Evolutionary conservation across 495 filamentous ascomycete genomes (phyloP).

Genomic region (Pseudevernia furfuracea): DNA sequence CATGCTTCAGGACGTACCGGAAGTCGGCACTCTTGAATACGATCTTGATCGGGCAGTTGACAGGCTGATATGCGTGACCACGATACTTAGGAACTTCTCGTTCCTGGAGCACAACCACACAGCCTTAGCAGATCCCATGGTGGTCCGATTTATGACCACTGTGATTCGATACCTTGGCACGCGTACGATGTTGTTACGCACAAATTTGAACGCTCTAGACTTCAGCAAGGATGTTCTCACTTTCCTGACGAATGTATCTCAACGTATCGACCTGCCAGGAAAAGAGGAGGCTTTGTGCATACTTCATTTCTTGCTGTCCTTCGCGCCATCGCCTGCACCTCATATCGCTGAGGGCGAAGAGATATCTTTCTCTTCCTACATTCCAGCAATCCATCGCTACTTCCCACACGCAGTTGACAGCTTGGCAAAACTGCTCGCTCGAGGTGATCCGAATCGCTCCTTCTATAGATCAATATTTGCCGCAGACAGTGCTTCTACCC

Average conservation of each 20-base stretch:
- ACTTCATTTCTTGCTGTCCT: constrained; percentile 82
- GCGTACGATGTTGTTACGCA: constrained; percentile 75
- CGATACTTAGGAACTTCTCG: constrained; percentile 86
- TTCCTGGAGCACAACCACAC: constrained; percentile 70
- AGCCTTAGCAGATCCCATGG: constrained; percentile 60
- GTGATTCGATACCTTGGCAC: constrained; percentile 84
- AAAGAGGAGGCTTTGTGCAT: constrained; percentile 83
- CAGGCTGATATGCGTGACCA: constrained; percentile 80
- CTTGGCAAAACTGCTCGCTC: constrained; percentile 83
- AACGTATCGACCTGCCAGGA: constrained; percentile 71
- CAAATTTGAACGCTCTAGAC: constrained; percentile 73
- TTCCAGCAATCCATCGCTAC: constrained; percentile 74
- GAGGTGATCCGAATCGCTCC: constrained; percentile 86
- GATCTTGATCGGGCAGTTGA: constrained; percentile 82
- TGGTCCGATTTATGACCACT: constrained; percentile 72
- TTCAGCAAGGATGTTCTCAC: constrained; percentile 94
- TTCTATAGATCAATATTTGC: constrained; percentile 75
- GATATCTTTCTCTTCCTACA: constrained; percentile 72
- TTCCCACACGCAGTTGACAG: constrained; percentile 83
- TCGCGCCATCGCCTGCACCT: constrained; percentile 66
- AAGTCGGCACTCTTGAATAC: constrained; percentile 71
- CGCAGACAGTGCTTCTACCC: constrained; percentile 52
- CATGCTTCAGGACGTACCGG: constrained; percentile 56
- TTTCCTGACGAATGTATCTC: constrained; percentile 78
- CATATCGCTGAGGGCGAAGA: constrained; percentile 43